Base-by-base conservation (phyloP, 1,139 yeast species). In the Pichia sp. region DNA sequence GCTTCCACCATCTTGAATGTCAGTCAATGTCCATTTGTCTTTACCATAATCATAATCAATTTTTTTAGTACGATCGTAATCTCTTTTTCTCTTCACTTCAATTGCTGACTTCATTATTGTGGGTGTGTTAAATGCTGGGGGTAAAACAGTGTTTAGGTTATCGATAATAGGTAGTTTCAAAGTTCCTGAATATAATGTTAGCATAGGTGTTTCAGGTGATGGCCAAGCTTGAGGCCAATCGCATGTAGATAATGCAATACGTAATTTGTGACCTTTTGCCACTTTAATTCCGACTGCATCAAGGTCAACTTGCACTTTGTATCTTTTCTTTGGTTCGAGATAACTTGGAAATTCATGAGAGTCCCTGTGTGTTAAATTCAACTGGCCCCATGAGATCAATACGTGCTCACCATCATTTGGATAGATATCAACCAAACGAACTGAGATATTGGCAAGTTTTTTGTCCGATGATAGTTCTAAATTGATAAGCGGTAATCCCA, bases 211-310 rank as follows among this genome's bases (percentile, higher is more conserved):
- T 48, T 59, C 64, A n/a, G 66, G 60, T 0, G 62, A 52, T 29
- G 71, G 71, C 71, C 71, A 67, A 31, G 59, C 56, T 40, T 65
- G 68, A 11, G 71, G 71, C 71, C 72, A 67, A 45, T 66, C 71
- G 26, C 66, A 58, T 1, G 70, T 56, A 13, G 70, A 64, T 31
- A 67, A 53, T 0, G 68, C 65, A 19, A 67, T 48, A 44, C 68
- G 56, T 21, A 67, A 38, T 33, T 50, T 58, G 45, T 66, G 70
- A 5, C 67, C 68, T 35, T 55, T 53, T 11, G 44, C 52, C 14
- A 67, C 10, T 21, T 57, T 57, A 37, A 63, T 52, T 24, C 71
- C 72, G 29, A 64, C 42, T 6, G 65, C 67, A 49, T 68, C 72
- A 19, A 68, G 47, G 23, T 60, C 57, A 33, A 68, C 42, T 13